Base-by-base conservation (phyloP, 2,329 filamentous ascomycete species). In the Epichloe brachyelytri region DNA sequence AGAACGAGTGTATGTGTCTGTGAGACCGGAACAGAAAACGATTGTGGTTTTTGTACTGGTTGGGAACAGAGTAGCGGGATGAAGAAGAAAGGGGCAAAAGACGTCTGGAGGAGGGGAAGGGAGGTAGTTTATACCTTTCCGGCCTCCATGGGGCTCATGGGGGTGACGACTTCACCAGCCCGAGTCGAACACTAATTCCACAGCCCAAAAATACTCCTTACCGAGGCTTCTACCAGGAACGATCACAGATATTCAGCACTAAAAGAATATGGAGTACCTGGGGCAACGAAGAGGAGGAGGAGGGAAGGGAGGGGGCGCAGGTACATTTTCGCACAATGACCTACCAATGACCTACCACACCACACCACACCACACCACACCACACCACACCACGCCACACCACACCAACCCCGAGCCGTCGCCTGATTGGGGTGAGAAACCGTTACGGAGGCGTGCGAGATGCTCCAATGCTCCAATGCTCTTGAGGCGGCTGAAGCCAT, bases 1-100 rank as follows among this genome's bases (percentile, higher is more conserved):
- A 19, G 47, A 55, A 55, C 54, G 54, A 54, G 46, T 53, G 54
- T 54, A 41, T 54, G 38, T 43, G 48, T 44, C 37, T 41, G 39
- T 44, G 22, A 22, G 45, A 48, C 17, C 45, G 17, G 43, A 48
- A 37, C 33, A 40, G 33, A 46, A 48, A 52, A 36, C 43, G 44
- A 46, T 36, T 36, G 44, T 36, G 38, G n/a, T 46, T 39, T 50
- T 44, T 17, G 39, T 39, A 43, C 39, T 26, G 30, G 17, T 43
- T 38, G 39, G 34, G 38, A 43, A 36, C 37, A 53, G 43, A 50
- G 34, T 17, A 45, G 39, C 51, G 26, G 44, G 43, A 46, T 50
- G 51, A 44, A 48, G 37, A 22, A 11, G 17, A 8, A 15, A 36
- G 43, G 26, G 20, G 11, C 2, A 2, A 20, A 3, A 33, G 4